phyloP scores from a whole-genome alignment of 1,284 basidiomycete genomes.

The Amylostereum chailletii region DNA sequence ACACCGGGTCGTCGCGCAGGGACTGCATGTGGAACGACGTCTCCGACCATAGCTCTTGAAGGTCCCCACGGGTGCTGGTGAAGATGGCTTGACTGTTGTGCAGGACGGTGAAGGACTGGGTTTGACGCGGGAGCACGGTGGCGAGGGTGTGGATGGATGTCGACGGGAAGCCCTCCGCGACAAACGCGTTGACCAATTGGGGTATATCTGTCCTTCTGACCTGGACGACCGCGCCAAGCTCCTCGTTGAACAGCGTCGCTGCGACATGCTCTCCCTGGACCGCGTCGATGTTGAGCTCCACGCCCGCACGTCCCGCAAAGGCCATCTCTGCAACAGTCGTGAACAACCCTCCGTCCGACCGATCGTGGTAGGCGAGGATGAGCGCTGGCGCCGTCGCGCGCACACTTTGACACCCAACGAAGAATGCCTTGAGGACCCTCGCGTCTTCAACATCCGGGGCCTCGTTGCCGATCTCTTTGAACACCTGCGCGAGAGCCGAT shows the following conservation, averaged over 20 bases:
- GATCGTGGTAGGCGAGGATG: slow-evolving; percentile 94
- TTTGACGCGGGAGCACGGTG: slow-evolving; percentile 42
- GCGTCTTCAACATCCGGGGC: slow-evolving; percentile 87
- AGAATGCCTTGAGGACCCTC: slow-evolving; percentile 72
- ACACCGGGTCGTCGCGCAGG: slow-evolving; percentile 77
- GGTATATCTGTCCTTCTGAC: slow-evolving; percentile 57
- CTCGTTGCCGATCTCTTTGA: slow-evolving; percentile 85
- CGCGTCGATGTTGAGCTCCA: slow-evolving; percentile 58
- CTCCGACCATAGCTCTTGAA: slow-evolving; percentile 90
- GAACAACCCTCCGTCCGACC: slow-evolving; percentile 94
- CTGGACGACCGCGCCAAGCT: slow-evolving; percentile 91
- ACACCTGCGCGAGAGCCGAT: slow-evolving; percentile 93
- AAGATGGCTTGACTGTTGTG: slow-evolving; percentile 51
- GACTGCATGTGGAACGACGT: slow-evolving; percentile 91
- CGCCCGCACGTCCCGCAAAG: slow-evolving; percentile 85
- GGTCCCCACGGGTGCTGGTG: slow-evolving; percentile 53
- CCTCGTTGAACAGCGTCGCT: slow-evolving; percentile 88
- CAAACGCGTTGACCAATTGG: slow-evolving; percentile 56
- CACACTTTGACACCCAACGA: slow-evolving; percentile 65
- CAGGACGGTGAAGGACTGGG: slow-evolving; percentile 61
- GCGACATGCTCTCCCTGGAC: slow-evolving; percentile 49
- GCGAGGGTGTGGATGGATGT: slow-evolving; percentile 73
- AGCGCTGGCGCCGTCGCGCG: slow-evolving; percentile 51
- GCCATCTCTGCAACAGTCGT: slow-evolving; percentile 93
- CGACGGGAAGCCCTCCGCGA: slow-evolving; percentile 64